Base-by-base conservation (phyloP, 495 filamentous ascomycete genomes). In the Penicillium bialowiezense region DNA sequence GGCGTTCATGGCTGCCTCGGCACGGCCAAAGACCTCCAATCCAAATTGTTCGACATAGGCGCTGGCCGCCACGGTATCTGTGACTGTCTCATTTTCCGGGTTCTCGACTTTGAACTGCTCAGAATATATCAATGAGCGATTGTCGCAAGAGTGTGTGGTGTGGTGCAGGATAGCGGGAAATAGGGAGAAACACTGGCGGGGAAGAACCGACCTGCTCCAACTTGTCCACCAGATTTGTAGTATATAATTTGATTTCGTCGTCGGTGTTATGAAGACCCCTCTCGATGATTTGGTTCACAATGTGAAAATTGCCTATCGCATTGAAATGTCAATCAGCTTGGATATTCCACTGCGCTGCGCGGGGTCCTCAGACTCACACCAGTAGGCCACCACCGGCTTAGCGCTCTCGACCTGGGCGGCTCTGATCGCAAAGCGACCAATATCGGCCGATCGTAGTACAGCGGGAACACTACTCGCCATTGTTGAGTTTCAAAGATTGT, bases 41-140 rank as follows among this genome's bases (percentile, higher is more conserved):
- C 82, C 91, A 65, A 99, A 99, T 59, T 96, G 88, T 69, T 96
- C 91, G 29, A 96, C 84, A 60, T 95, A 96, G 46, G 90, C 91
- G 60, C 88, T 87, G 1, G 88, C 91, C 3, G 90, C 89, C 8
- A 84, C 70, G 54, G 93, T 88, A 65, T 97, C 92, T 2, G 74
- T 72, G n/a, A 90, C 72, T 1, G 91, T 83, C 56, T 92, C 90
- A 64, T 87, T 81, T 13, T 74, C 71, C 7, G 74, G 63, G 48
- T 84, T 73, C n/a, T 75, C 72, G 21, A 41, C 64, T 59, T 95
- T 95, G 33, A 82, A 87, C 83, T 90, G 53, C 43, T 34, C 15
- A 13, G 32, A 32, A 12, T 9, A 31, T 28, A n/a, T 14, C 7
- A 1, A 40, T 65, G 47, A 65, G 53, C 24, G 31, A 19, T 34